Conservation (phyloP, 169 alveolate genomes). For the Plasmodium relictum region DNA sequence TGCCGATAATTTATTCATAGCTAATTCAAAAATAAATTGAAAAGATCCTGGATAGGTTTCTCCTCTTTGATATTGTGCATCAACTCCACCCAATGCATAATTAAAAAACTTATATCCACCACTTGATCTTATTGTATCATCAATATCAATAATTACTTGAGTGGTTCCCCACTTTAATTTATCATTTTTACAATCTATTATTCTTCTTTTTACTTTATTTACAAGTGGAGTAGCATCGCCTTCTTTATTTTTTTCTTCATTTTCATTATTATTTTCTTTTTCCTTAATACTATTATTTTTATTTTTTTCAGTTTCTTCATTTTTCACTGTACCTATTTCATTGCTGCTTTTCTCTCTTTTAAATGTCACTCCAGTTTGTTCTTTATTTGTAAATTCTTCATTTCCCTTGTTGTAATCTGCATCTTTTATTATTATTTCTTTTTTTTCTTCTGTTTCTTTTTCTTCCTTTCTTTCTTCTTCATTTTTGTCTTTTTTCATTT, state of each 20-base stretch:
- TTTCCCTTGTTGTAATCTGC: not conserved
- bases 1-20: slow-evolving; percentile 83
- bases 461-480: not conserved
- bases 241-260: not conserved
- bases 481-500: not conserved
- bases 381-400: not conserved
- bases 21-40: slow-evolving; percentile 87
- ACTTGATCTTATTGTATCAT: slow-evolving; percentile 90
- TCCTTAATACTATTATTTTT: not conserved
- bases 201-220: slow-evolving; percentile 39
- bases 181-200: slow-evolving; percentile 76
- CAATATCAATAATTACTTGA: slow-evolving; percentile 88
- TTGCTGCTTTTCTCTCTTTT: not conserved
- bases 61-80: slow-evolving; percentile 88
- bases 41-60: slow-evolving; percentile 86
- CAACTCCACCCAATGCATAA: slow-evolving; percentile 90
- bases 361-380: not conserved
- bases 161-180: slow-evolving; percentile 39
- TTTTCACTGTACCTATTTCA: not conserved
- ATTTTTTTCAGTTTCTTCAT: not conserved
- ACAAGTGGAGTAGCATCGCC: not conserved
- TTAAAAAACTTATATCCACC: slow-evolving; percentile 88
- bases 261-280: not conserved
- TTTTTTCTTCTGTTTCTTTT: not conserved
- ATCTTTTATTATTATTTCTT: not conserved